A percentile compares a stretch with the other conserved stretches of the same genome.
Conservation (phyloP, 306 rosid species). For the Cucurbita moschata region DNA sequence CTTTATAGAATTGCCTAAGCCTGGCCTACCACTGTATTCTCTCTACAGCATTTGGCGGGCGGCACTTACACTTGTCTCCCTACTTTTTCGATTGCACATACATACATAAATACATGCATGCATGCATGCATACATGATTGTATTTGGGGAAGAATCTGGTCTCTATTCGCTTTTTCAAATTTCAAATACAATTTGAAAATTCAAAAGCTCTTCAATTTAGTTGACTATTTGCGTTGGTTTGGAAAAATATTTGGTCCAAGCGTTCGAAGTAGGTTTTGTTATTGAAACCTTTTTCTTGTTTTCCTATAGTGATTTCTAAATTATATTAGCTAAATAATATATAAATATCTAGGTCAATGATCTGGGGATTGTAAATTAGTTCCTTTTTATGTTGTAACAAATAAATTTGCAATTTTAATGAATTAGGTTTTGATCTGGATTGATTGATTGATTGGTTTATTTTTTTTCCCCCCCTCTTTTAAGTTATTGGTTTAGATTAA, state of each 20-base stretch:
- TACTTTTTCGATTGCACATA: not conserved
- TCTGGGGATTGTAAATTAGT: not conserved
- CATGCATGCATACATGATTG: not conserved
- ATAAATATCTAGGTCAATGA: not conserved
- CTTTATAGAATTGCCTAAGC: not conserved
- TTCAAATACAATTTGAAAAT: not conserved
- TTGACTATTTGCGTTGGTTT: not conserved
- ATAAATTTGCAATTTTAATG: not conserved
- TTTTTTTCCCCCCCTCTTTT: not conserved
- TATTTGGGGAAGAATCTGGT: not conserved
- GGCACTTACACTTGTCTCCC: not conserved
- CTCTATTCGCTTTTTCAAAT: not conserved
- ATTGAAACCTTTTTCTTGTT: not conserved
- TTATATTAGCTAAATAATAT: not conserved
- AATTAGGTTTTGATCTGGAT: not conserved
- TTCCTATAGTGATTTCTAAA: not conserved
- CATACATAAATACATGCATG: not conserved
- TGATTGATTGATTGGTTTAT: not conserved
- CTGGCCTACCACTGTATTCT: conserved; percentile 5
- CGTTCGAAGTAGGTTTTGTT: not conserved
- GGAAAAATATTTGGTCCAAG: not conserved
- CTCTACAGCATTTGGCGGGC: not conserved
- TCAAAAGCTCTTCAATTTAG: not conserved
- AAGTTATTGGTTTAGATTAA: not conserved
- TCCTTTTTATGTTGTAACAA: not conserved